Conservation (phyloP, 225 moss, liverwort and hornwort species). For the Thuidium tamariscinum region DNA sequence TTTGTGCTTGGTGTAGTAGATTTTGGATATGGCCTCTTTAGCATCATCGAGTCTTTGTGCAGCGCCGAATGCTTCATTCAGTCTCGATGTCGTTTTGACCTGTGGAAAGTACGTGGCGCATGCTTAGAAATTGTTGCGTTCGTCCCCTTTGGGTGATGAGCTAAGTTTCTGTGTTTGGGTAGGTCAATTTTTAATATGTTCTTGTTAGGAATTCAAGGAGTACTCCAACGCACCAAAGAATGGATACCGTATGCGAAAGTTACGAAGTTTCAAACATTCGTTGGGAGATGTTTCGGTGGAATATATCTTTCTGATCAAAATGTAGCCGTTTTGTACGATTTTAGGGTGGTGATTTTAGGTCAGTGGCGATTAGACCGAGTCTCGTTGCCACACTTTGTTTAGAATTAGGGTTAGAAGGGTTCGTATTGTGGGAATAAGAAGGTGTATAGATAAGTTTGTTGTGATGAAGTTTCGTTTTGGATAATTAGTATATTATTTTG, state of each 20-base stretch:
- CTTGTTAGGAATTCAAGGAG: background rate
- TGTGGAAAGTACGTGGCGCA: background rate
- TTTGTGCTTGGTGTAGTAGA: background rate
- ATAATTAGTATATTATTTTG: background rate
- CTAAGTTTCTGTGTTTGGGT: background rate
- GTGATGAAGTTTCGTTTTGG: background rate
- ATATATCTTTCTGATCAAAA: background rate
- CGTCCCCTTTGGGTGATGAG: background rate
- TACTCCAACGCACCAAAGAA: background rate
- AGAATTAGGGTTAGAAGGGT: constrained; percentile 7
- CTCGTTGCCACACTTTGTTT: background rate
- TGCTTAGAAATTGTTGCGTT: background rate
- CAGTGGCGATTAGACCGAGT: background rate
- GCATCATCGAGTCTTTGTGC: background rate
- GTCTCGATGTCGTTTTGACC: background rate
- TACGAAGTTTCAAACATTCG: background rate
- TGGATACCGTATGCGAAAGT: background rate
- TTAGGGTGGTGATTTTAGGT: background rate
- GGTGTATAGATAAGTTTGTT: background rate
- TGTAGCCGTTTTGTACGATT: background rate
- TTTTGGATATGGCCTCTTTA: constrained; percentile 18
- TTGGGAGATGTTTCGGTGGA: background rate
- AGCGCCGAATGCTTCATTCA: constrained; percentile 1
- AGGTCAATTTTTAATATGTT: background rate
- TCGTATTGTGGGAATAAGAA: background rate